Evolutionary conservation across 176 grass and related monocot species (phyloP).

Genomic region (Pharus latifolius): DNA sequence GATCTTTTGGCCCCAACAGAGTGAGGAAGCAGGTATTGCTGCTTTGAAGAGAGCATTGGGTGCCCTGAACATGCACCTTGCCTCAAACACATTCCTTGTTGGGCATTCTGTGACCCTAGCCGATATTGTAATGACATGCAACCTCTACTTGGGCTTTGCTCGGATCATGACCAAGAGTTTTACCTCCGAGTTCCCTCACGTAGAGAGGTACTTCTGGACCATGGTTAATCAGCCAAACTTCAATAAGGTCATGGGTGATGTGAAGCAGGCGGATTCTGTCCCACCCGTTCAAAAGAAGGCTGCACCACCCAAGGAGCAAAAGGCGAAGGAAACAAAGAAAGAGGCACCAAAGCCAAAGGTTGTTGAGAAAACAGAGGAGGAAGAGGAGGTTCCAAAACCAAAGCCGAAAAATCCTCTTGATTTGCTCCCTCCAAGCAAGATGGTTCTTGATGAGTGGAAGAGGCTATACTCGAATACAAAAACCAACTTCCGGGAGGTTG

Average conservation of each 20-base stretch:
- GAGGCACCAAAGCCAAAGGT: slow-evolving; percentile 51
- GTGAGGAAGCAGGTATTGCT: slow-evolving; percentile 38
- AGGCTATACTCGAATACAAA: slow-evolving; percentile 80
- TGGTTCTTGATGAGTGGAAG: slow-evolving; percentile 96
- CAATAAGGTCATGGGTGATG: slow-evolving; percentile 44
- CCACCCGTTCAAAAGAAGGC: slow-evolving; percentile 39
- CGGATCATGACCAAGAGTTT: slow-evolving; percentile 63
- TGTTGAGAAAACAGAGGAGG: slow-evolving; percentile 28
- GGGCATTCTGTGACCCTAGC: slow-evolving; percentile 65
- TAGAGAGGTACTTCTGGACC: slow-evolving; percentile 91
- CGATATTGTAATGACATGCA: slow-evolving; percentile 80
- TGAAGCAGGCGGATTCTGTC: slow-evolving; percentile 60
- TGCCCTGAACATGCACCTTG: slow-evolving; percentile 63
- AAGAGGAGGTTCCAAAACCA: slow-evolving; percentile 70
- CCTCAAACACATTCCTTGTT: slow-evolving; percentile 69
- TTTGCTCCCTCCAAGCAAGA: slow-evolving; percentile 75
- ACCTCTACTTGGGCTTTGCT: slow-evolving; percentile 40
- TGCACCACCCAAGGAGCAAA: slow-evolving; percentile 55
- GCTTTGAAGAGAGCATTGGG: slow-evolving; percentile 60
- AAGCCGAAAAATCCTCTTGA: slow-evolving; percentile 85
- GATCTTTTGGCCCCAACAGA: slow-evolving; percentile 19
- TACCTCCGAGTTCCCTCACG: slow-evolving; percentile 65
- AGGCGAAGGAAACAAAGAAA: slow-evolving; percentile 60
- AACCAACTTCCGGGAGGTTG: slow-evolving; percentile 82
- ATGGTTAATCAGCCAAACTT: slow-evolving; percentile 78